Base-by-base conservation (phyloP, 345 rosid species). In the Physaria fendleri region DNA sequence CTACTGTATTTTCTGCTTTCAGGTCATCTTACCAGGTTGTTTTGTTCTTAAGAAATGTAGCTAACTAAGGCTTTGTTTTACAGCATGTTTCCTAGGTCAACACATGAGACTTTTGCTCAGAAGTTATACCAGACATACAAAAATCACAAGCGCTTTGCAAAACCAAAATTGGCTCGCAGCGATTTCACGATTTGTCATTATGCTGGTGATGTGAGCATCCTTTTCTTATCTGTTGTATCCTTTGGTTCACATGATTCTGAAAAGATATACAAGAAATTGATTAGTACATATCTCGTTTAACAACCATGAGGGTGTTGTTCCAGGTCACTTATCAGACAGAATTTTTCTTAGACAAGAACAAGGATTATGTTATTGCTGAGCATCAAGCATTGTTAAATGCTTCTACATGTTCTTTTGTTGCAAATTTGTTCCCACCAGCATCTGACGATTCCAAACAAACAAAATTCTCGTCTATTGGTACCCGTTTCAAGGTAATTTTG, bases 31-130 rank as follows among this genome's bases (percentile, higher is more conserved):
- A 47, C 55, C 48, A 20, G 13, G 18, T 18, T 28, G 8, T 11
- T 11, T 47, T 43, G 15, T 13, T 5, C 8, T 34, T 29, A 27
- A 37, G 14, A 42, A 69, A 17, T 40, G 5, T 62, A 45, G 14
- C 56, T 34, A 46, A 23, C 38, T 74, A 52, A 57, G 30, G 35
- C 58, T n/a, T 54, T 57, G 4, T 71, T 67, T 27, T 82, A 73
- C 70, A 93, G 99, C 51, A 93, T 93, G 99, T 93, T 93, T 64
- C 99, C 97, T 11, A 87, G 97, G 79, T 93, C 99, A 61, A 93
- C 99, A 10, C 92, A 90, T 59, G 99, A 93, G 68, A 89, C 99
- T 48, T 93, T 93, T 74, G 97, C 99, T 37, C 97, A 93, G 75
- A 93, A 93, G 82, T 81, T 93, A 37, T 90, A 93, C 71, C 95